Percentiles rank a stretch among this genome's conserved stretches.
Evolutionary conservation across 163 green algal species (phyloP).

Genomic region (Coccomyxa subellipsoidea): DNA sequence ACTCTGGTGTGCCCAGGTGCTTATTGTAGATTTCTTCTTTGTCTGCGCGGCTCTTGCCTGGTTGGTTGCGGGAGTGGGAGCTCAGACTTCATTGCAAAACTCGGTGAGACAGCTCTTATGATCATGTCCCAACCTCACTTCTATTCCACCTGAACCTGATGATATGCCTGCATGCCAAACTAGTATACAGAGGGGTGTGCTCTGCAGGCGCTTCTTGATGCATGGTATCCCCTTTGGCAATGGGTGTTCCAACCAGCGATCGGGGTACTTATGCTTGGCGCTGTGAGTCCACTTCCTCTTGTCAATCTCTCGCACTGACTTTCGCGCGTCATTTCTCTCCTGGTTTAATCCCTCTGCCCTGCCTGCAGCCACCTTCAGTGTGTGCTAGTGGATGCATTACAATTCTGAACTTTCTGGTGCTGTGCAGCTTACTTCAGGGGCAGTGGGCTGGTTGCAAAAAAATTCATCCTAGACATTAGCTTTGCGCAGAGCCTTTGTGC

Average conservation of each 20-base stretch:
- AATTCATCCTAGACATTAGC: background rate
- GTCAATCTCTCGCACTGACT: too few species aligned
- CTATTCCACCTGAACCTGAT: background rate
- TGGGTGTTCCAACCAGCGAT: slow-evolving; percentile 83
- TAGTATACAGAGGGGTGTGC: background rate
- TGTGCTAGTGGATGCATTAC: too few species aligned
- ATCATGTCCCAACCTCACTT: background rate
- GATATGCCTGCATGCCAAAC: background rate
- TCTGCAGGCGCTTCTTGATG: slow-evolving; percentile 53
- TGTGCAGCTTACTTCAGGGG: slow-evolving; percentile 1
- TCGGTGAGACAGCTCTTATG: slow-evolving; percentile 28
- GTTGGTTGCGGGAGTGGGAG: slow-evolving; percentile 59
- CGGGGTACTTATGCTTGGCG: slow-evolving; percentile 82
- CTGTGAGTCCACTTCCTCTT: slow-evolving; percentile 25
- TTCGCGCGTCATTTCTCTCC: too few species aligned
- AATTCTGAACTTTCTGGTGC: too few species aligned
- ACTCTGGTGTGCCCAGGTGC: too few species aligned
- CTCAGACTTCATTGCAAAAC: slow-evolving; percentile 22
- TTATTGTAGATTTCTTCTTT: slow-evolving; percentile 91
- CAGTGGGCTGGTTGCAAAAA: background rate
- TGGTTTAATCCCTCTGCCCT: too few species aligned
- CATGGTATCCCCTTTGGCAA: slow-evolving; percentile 72
- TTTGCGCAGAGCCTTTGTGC: too few species aligned
- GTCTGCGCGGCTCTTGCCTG: slow-evolving; percentile 68
- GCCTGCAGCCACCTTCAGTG: too few species aligned